Evolutionary conservation across 225 moss, liverwort and hornwort species (phyloP), one percentile per base, ranked within the genome.

Genomic region (Ulota crispa): DNA sequence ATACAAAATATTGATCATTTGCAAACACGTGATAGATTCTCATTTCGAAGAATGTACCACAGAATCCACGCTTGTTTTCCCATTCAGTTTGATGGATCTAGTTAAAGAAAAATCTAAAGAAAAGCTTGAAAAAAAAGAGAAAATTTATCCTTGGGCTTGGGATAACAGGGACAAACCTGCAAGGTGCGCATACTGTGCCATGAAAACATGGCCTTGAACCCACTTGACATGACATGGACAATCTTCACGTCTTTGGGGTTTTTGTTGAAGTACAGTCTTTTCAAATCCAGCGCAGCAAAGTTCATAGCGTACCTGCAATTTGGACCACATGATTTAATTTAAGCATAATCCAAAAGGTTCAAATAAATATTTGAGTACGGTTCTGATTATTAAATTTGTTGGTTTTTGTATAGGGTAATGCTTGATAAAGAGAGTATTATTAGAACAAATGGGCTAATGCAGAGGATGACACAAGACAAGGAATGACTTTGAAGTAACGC

Each of bases 181-280:
- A 93, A 89, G 83, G 92, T 94, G 66, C 88, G 89, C 79, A 94
- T 90, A 57, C 73, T 79, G 82, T 94, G 94, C 95, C 94, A 94
- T 23, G 98, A 76, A 57, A 91, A 86, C 67, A 96, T 85, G 36
- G 91, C 93, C 76, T 99, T 95, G 36, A 92, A 82, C 5, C 95
- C 94, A 85, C 94, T 99, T 1, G 98, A 96, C 72, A 98, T 80
- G 57, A 99, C 92, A 76, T 95, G 95, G 18, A 96, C 88, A 41
- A 90, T 86, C 88, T 96, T 99, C 28, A 86, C 73, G 78, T 89
- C 92, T 61, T 88, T 83, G 9, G 90, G 88, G 47, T 77, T 79
- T 80, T 86, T 85, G 7, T 81, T 80, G 39, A 66, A 77, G 76
- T 89, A 85, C 56, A 93, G 2, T 36, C 65, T 81, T 83, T 93